Evolutionary conservation across 176 grass and related monocot species (phyloP), one percentile per base, ranked within the genome.

Genomic region (Carex myosuroides): DNA sequence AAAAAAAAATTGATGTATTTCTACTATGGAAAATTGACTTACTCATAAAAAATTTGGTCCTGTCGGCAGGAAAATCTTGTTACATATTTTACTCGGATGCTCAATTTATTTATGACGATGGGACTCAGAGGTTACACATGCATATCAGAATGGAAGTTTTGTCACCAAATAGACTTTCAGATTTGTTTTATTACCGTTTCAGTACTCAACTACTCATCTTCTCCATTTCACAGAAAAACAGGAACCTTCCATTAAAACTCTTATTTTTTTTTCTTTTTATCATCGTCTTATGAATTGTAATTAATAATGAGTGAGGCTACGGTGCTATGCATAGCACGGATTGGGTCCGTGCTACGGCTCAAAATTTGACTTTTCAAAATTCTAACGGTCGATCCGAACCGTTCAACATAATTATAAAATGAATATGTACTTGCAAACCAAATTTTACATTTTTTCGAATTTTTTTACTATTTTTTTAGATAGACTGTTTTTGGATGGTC

Each of bases 141-240:
- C 42, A 76, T 26, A 24, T 76, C 71, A 76, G 44, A 76, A 76
- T 54, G 71, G n/a, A 54, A 76, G 22, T 76, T 76, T 76, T 54
- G 71, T 76, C 71, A 8, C 18, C 71, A 76, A 70, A 37, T 17
- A 8, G 39, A 72, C 68, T 39, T 72, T 72, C 41, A 72, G 6
- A 72, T 72, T 44, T 5, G 29, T 33, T 7, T n/a, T 18, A 60
- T 48, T 48, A 12, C 46, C 46, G 46, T 50, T 50, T 50, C 10
- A 50, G 57, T 8, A 18, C 57, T n/a, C 6, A 60, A n/a, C 57
- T n/a, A 60, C 13, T 60, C 57, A 60, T 60, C 8, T 39, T 70
- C 66, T 33, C 22, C 35, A 10, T 70, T 30, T 3, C 12, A 70
- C 10, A 50, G 10, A 37, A 70, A 12, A 39, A 12, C 22, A 30